Percentiles rank a stretch among this genome's conserved stretches.
These are phyloP conservation scores for Torulaspora franciscae DNA, from an alignment of 805 yeast species.

Conservation along the genomic window DNA sequence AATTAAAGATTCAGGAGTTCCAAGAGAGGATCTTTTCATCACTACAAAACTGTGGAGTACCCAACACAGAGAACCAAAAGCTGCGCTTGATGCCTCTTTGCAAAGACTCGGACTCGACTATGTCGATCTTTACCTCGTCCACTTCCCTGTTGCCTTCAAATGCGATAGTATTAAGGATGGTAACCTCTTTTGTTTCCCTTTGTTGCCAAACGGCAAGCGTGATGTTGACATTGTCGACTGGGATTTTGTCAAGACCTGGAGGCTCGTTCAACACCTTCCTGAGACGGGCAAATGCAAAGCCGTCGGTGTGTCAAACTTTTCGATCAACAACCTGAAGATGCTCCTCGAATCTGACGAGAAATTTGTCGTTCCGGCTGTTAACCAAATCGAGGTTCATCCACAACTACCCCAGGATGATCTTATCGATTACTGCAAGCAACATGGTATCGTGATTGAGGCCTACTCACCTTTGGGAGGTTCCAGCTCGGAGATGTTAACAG, in stretches of 20 bases:
- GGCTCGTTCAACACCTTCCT: constrained; percentile 54
- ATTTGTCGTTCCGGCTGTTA: constrained; percentile 56
- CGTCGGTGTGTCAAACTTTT: constrained; percentile 74
- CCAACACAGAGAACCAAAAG: constrained; percentile 45
- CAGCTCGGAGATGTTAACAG: constrained; percentile 47
- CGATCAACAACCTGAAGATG: constrained; percentile 46
- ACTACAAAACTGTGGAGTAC: constrained; percentile 67
- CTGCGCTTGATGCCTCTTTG: constrained; percentile 55
- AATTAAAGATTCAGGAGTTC: constrained; percentile 52
- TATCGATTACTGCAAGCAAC: constrained; percentile 44
- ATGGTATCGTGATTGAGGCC: constrained; percentile 61
- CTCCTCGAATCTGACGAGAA: constrained; percentile 47
- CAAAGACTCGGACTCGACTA: constrained; percentile 63
- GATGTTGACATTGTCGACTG: constrained; percentile 38
- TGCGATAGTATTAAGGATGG: constrained; percentile 39
- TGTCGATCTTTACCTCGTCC: constrained; percentile 72
- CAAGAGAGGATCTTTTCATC: constrained; percentile 59
- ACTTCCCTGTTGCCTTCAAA: constrained; percentile 69
- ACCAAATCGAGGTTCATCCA: constrained; percentile 78
- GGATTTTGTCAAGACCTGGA: constrained; percentile 55
- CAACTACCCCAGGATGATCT: constrained; percentile 61
- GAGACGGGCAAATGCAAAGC: constrained; percentile 50
- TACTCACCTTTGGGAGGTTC: constrained; percentile 72
- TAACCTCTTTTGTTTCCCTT: constrained; percentile 35
- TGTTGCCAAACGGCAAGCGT: constrained; percentile 37